A percentile compares a stretch with the other conserved stretches of the same genome.
Evolutionary conservation across 805 yeast species (phyloP).

Genomic region (Lachancea quebecensis): DNA sequence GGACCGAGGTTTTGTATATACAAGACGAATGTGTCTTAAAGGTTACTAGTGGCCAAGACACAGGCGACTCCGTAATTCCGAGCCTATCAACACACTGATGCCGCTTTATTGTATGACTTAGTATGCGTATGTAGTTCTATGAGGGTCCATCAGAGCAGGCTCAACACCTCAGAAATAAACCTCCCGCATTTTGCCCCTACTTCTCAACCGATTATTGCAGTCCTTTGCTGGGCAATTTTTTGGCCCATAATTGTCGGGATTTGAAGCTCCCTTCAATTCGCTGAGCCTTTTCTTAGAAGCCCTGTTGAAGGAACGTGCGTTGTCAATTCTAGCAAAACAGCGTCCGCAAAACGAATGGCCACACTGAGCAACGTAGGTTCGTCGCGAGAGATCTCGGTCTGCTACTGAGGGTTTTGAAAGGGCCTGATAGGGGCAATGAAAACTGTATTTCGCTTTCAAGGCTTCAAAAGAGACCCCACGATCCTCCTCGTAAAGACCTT

Average conservation of each 20-base stretch:
- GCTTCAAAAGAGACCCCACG: slow-evolving; percentile 25
- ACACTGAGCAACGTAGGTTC: slow-evolving; percentile 61
- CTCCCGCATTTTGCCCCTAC: slow-evolving; percentile 49
- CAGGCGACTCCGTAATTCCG: too few species aligned
- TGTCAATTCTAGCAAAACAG: slow-evolving; percentile 63
- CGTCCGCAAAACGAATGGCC: slow-evolving; percentile 87
- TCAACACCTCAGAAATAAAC: slow-evolving; percentile 34
- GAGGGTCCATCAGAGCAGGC: neutral
- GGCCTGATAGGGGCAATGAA: slow-evolving; percentile 65
- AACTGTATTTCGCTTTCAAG: slow-evolving; percentile 29
- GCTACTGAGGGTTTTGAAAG: slow-evolving; percentile 40
- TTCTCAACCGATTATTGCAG: slow-evolving; percentile 41
- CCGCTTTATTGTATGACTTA: too few species aligned
- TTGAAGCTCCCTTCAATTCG: slow-evolving; percentile 28
- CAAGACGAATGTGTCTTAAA: neutral
- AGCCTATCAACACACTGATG: too few species aligned
- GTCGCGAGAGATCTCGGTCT: slow-evolving; percentile 55
- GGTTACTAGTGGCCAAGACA: neutral
- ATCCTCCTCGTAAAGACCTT: slow-evolving; percentile 22
- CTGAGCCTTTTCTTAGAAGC: slow-evolving; percentile 21
- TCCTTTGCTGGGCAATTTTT: slow-evolving; percentile 47
- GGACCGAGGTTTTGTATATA: neutral
- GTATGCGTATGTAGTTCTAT: neutral
- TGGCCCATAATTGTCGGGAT: slow-evolving; percentile 48
- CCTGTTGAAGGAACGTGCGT: slow-evolving; percentile 26